Conservation (phyloP, 108 stramenopile genomes). For the Seminavis robusta region DNA sequence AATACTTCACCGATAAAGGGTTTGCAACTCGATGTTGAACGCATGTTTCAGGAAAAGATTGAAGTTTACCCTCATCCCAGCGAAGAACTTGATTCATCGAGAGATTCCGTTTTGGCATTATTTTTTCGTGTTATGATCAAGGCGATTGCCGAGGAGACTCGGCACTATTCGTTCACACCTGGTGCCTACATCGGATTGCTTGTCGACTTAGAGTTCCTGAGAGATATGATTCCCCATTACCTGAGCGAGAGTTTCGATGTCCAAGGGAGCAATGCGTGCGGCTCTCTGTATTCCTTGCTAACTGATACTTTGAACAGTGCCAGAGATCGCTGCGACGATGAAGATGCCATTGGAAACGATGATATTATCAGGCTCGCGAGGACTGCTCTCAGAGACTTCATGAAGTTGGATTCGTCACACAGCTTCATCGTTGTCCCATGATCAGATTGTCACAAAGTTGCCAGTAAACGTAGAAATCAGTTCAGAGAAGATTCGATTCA, state of each 20-base stretch:
- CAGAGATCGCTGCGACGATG: conserved; percentile 23
- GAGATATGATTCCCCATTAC: conserved; percentile 72
- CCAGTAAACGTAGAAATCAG: too few species aligned
- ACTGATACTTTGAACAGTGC: conserved; percentile 21
- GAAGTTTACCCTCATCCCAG: conserved; percentile 59
- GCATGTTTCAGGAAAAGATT: conserved; percentile 81
- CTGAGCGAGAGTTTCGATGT: conserved; percentile 60
- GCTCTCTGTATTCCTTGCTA: conserved; percentile 21
- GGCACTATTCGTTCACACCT: conserved; percentile 50
- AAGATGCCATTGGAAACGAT: too few species aligned
- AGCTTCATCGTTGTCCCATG: too few species aligned
- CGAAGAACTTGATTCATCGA: conserved; percentile 40
- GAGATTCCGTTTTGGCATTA: conserved; percentile 53
- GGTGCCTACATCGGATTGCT: conserved; percentile 68
- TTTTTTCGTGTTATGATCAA: conserved; percentile 61
- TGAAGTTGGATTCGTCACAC: too few species aligned
- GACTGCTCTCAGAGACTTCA: too few species aligned
- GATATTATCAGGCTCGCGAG: too few species aligned
- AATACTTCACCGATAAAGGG: conserved; percentile 45
- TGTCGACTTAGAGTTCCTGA: conserved; percentile 70
- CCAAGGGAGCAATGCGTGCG: conserved; percentile 35
- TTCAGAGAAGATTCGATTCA: too few species aligned
- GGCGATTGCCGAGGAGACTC: conserved; percentile 55
- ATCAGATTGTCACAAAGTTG: too few species aligned
- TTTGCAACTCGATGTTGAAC: conserved; percentile 78